These are phyloP conservation scores for Ceratobasidium sp. DNA, from an alignment of 1,284 basidiomycete genomes.

Conservation along the genomic window DNA sequence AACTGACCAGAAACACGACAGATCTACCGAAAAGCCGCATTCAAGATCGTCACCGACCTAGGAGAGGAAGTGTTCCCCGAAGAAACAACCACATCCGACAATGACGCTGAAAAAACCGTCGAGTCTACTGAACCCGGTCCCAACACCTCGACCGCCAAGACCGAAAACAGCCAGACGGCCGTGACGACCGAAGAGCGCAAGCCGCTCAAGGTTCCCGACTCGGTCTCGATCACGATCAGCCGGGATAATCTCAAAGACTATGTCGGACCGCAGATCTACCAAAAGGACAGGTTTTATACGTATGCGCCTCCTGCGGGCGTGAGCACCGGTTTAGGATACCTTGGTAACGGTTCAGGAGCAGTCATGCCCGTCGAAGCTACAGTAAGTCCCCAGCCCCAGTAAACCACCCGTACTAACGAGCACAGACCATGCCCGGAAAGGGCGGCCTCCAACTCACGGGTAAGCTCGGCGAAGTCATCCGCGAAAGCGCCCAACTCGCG, in stretches of 20 bases:
- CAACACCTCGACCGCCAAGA: constrained; percentile 8
- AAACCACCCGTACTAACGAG: constrained; percentile 14
- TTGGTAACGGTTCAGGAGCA: constrained; percentile 93
- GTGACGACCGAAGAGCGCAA: constrained; percentile 80
- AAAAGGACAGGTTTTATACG: constrained; percentile 91
- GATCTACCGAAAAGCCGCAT: constrained; percentile 97
- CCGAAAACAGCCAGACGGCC: constrained; percentile 53
- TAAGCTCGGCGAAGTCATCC: constrained; percentile 96
- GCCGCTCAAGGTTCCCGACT: constrained; percentile 80
- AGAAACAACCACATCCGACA: constrained; percentile 24
- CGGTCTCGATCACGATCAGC: constrained; percentile 81
- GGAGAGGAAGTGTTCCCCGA: constrained; percentile 83
- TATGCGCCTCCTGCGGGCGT: constrained; percentile 86
- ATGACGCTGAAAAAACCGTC: constrained; percentile 41
- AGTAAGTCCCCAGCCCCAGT: constrained; percentile 56
- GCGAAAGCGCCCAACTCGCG: constrained; percentile 93
- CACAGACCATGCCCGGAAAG: constrained; percentile 88
- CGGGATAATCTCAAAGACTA: constrained; percentile 92
- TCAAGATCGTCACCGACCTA: constrained; percentile 89
- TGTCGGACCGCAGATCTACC: constrained; percentile 93
- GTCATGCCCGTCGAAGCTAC: constrained; percentile 97
- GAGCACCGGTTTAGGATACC: constrained; percentile 90
- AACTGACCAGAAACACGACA: constrained; percentile 50
- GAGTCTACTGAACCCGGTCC: constrained; percentile 40
- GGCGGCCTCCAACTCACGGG: constrained; percentile 89